Conservation (phyloP, 345 rosid species). For the Lepidium aucheri region DNA sequence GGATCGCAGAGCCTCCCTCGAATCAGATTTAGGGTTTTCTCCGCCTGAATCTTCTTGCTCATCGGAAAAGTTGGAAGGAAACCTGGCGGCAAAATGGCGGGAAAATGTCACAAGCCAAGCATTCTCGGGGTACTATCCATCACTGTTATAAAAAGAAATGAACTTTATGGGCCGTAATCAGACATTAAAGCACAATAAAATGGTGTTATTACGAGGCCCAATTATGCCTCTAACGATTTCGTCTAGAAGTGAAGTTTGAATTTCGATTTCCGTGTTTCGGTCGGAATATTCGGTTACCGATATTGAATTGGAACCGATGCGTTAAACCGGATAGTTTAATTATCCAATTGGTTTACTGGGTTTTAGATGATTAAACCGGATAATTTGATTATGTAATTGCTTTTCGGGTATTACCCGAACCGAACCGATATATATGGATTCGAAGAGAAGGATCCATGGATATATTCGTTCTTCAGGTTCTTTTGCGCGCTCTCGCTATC, state of each 20-base stretch:
- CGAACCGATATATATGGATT: no score
- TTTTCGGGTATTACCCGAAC: no score
- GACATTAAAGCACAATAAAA: neutral
- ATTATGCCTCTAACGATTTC: neutral
- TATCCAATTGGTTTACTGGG: no score
- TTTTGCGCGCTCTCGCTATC: neutral
- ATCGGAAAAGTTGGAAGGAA: slow-evolving; percentile 13
- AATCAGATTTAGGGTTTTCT: slow-evolving; percentile 43
- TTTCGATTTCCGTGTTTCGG: no score
- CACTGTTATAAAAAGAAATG: neutral
- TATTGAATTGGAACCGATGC: no score
- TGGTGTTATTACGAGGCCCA: neutral
- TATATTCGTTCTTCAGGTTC: neutral
- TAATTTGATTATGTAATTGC: no score
- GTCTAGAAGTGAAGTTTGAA: neutral
- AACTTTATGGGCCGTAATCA: neutral
- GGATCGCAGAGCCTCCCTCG: slow-evolving; percentile 63
- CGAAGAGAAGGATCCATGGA: no score
- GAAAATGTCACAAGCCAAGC: neutral
- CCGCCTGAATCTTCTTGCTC: slow-evolving; percentile 37
- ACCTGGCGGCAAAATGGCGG: slow-evolving; percentile 25
- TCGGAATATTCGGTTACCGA: no score
- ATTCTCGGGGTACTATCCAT: neutral
- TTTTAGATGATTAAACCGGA: no score
- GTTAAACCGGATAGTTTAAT: no score